Evolutionary conservation across 2,329 filamentous ascomycete genomes (phyloP).

Genomic region (Dactylellina sp.): DNA sequence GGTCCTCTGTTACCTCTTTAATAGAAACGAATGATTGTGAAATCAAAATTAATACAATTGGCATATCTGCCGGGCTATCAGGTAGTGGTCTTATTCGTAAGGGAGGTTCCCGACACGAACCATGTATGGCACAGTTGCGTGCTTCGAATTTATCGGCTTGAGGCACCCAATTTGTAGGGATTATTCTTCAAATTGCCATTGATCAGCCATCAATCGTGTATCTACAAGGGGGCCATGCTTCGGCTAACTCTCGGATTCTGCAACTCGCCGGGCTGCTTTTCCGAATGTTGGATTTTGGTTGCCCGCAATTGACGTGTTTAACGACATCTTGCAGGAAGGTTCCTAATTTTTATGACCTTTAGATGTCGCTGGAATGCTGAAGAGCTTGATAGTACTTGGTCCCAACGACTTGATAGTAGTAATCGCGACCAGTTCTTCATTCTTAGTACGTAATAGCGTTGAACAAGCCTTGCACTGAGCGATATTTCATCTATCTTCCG

Average conservation of each 20-base stretch:
- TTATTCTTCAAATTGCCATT: neutral
- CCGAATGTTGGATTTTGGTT: slow-evolving; percentile 29
- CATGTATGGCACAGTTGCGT: neutral
- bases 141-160: neutral
- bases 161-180: neutral
- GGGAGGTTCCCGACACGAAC: neutral
- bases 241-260: slow-evolving; percentile 1
- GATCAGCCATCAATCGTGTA: neutral
- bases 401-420: neutral
- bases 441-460: slow-evolving; percentile 14
- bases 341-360: neutral
- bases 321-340: neutral
- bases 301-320: no score
- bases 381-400: neutral
- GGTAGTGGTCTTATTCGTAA: neutral
- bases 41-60: no score
- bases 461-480: neutral
- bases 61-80: neutral
- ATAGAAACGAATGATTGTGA: no score
- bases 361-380: no score
- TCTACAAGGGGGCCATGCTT: slow-evolving; percentile 9
- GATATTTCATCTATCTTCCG: neutral
- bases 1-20: no score
- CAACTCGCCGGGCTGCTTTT: slow-evolving; percentile 36
- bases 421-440: neutral